Evolutionary conservation across 2,329 filamentous ascomycete genomes (phyloP).

Genomic region (Pseudocercospora eumusae): DNA sequence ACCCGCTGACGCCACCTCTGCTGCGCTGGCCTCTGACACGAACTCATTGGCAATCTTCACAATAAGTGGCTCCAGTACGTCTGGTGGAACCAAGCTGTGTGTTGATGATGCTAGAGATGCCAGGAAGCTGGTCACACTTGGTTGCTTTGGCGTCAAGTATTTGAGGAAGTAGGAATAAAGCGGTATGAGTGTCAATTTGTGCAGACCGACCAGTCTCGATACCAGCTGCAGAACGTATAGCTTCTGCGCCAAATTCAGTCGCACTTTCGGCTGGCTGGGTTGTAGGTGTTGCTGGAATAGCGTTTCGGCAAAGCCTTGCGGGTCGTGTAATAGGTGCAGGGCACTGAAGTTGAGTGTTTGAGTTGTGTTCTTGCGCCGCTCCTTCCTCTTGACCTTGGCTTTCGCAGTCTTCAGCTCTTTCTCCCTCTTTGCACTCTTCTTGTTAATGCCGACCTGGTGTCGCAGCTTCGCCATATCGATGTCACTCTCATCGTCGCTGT

Average conservation of each 20-base stretch:
- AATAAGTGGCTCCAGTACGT: conserved; percentile 84
- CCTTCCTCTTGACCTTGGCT: conserved; percentile 75
- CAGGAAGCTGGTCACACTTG: conserved; percentile 87
- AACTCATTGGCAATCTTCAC: conserved; percentile 98
- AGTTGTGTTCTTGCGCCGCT: conserved; percentile 84
- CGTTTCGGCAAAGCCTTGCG: conserved; percentile 87
- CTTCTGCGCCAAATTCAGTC: conserved; percentile 83
- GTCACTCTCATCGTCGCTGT: conserved; percentile 78
- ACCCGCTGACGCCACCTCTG: conserved; percentile 87
- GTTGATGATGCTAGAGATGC: conserved; percentile 90
- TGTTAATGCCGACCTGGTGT: conserved; percentile 89
- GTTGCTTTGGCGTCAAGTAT: conserved; percentile 80
- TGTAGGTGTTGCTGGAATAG: conserved; percentile 91
- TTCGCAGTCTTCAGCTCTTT: conserved; percentile 78
- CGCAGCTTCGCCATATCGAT: conserved; percentile 77
- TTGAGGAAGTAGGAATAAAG: conserved; percentile 98
- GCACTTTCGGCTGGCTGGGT: conserved; percentile 69
- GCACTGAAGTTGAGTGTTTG: conserved; percentile 95
- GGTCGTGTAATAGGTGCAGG: conserved; percentile 88
- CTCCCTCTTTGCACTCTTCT: conserved; percentile 88
- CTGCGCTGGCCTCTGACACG: conserved; percentile 87
- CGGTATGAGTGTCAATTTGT: conserved; percentile 84
- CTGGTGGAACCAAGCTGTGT: conserved; percentile 87
- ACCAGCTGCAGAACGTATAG: conserved; percentile 88
- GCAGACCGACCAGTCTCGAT: conserved; percentile 84